These are phyloP conservation scores for Clarkia xantiana DNA, from an alignment of 345 rosid genomes.

Conservation along the genomic window DNA sequence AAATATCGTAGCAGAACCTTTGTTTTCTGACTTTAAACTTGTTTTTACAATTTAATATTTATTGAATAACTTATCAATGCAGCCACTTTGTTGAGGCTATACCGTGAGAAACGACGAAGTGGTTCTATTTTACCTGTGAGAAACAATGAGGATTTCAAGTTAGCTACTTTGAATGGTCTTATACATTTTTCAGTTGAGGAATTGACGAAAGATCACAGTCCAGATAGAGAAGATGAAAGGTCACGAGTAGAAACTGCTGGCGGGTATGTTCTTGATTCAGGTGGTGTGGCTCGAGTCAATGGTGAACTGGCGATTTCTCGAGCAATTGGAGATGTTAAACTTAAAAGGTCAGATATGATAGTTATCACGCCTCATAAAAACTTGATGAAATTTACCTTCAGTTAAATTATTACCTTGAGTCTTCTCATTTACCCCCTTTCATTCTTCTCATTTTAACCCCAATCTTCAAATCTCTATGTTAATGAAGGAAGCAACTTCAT, in stretches of 20 bases:
- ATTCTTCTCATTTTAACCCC: too few relatives aligned
- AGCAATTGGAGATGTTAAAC: constrained; percentile 64
- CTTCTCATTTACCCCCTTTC: too few relatives aligned
- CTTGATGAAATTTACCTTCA: too few relatives aligned
- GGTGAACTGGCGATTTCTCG: constrained; percentile 87
- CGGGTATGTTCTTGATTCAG: constrained; percentile 72
- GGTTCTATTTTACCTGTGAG: constrained; percentile 32
- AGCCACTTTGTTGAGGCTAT: constrained; percentile 61
- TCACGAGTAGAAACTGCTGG: constrained; percentile 79
- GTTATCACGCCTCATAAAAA: too few relatives aligned
- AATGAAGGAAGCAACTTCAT: too few relatives aligned
- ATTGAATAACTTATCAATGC: constrained; percentile 17
- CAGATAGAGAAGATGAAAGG: constrained; percentile 84
- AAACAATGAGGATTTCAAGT: constrained; percentile 25
- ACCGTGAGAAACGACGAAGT: constrained; percentile 48
- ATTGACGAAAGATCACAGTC: constrained; percentile 79
- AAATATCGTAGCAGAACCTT: not conserved
- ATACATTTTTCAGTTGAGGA: constrained; percentile 47
- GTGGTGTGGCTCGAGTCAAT: constrained; percentile 70
- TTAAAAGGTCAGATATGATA: constrained; percentile 30
- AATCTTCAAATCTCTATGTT: too few relatives aligned
- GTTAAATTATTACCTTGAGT: too few relatives aligned
- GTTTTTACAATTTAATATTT: not conserved
- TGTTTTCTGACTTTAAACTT: too few relatives aligned
- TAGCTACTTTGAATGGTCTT: constrained; percentile 30